phyloP scores from a whole-genome alignment of 1,284 basidiomycete species.

The Trichosporon sp. region DNA sequence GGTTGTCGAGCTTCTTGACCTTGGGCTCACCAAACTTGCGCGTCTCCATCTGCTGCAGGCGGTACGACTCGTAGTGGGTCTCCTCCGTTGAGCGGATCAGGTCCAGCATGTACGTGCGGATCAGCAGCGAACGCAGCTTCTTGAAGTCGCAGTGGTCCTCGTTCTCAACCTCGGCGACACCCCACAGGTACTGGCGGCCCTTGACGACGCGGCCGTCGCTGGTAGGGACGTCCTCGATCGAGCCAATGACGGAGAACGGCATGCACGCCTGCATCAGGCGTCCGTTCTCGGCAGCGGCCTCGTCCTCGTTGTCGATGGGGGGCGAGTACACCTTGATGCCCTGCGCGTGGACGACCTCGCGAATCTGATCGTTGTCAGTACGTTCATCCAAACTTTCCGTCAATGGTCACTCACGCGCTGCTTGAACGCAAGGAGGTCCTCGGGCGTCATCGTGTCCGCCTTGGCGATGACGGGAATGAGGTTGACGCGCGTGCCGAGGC shows the following conservation, averaged over 20 bases:
- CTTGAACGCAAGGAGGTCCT: conserved; percentile 88
- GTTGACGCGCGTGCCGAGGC: conserved; percentile 90
- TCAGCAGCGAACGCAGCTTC: conserved; percentile 90
- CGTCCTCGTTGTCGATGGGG: conserved; percentile 87
- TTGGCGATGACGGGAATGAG: conserved; percentile 97
- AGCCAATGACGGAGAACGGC: conserved; percentile 98
- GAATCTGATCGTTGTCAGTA: conserved; percentile 58
- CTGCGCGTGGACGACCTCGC: conserved; percentile 84
- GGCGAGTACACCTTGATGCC: conserved; percentile 93
- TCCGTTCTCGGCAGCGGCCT: conserved; percentile 80
- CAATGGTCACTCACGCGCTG: conserved; percentile 63
- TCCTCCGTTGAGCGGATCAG: conserved; percentile 95
- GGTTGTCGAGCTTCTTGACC: conserved; percentile 98
- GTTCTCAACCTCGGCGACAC: conserved; percentile 83
- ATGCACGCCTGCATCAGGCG: conserved; percentile 79
- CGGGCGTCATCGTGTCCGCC: conserved; percentile 92
- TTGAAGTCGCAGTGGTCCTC: conserved; percentile 85
- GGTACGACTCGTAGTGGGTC: conserved; percentile 95
- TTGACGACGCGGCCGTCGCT: conserved; percentile 89
- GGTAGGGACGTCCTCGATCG: conserved; percentile 88
- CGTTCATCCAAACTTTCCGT: neutral
- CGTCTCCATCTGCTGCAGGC: conserved; percentile 99
- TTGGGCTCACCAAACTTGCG: conserved; percentile 98
- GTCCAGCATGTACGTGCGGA: conserved; percentile 98
- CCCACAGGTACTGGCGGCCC: conserved; percentile 99